phyloP scores from a whole-genome alignment of 2,329 filamentous ascomycete species.

The Gnomoniopsis smithogilvyi region DNA sequence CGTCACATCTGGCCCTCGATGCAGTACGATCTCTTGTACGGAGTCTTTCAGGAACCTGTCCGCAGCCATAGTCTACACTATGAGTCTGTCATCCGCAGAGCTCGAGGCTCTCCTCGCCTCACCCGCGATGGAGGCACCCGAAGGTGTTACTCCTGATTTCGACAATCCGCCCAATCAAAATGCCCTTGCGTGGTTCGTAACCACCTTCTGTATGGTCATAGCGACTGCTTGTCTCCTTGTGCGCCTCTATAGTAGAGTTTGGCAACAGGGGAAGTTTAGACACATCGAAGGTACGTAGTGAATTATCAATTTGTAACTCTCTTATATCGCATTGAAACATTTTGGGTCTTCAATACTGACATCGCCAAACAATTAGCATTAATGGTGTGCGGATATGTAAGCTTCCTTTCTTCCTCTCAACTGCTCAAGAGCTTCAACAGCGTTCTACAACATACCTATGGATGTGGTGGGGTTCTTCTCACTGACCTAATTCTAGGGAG shows the following conservation, averaged over 20 bases:
- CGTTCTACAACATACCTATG: too few species aligned
- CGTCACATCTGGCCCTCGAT: not conserved
- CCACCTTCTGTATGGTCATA: constrained; percentile 9
- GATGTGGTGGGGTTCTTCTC: too few species aligned
- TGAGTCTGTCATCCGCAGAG: not conserved
- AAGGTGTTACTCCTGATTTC: constrained; percentile 4
- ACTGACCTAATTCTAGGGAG: not conserved
- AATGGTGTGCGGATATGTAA: constrained; percentile 9
- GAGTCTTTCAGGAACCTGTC: not conserved
- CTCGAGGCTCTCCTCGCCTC: not conserved
- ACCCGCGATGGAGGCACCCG: constrained; percentile 10
- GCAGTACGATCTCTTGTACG: not conserved
- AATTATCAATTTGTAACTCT: not conserved
- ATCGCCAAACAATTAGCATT: not conserved
- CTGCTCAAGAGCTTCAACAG: too few species aligned
- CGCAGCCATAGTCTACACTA: not conserved
- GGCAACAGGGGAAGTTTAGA: not conserved
- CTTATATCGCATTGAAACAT: not conserved
- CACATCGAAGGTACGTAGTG: constrained; percentile 1
- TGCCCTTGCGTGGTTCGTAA: constrained; percentile 6
- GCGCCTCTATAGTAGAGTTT: constrained; percentile 8
- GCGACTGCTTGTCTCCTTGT: constrained; percentile 11
- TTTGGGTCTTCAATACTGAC: not conserved
- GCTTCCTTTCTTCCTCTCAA: not conserved
- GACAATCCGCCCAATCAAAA: constrained; percentile 14